Evolutionary conservation across 306 rosid species (phyloP).

Genomic region (Inga leiocalycina): DNA sequence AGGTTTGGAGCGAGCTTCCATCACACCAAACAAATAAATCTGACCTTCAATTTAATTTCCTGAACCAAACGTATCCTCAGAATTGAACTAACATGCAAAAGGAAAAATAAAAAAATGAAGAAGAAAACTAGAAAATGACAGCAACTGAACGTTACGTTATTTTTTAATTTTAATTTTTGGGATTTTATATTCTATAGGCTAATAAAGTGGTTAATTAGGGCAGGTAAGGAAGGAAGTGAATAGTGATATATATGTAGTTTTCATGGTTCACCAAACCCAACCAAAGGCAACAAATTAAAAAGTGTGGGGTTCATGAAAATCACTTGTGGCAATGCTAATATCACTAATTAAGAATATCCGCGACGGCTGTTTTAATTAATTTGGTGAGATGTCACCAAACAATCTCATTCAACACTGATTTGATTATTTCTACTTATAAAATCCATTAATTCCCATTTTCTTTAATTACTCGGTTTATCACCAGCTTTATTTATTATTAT

Average conservation of each 20-base stretch:
- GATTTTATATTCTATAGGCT: background rate
- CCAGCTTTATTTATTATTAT: no score
- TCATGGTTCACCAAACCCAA: slow-evolving; percentile 50
- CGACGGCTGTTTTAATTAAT: slow-evolving; percentile 30
- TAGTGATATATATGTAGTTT: background rate
- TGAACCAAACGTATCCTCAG: background rate
- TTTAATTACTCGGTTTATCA: background rate
- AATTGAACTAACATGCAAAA: background rate
- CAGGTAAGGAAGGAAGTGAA: background rate
- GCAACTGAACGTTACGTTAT: background rate
- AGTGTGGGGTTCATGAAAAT: no score
- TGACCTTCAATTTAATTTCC: background rate
- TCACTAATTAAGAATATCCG: slow-evolving; percentile 41
- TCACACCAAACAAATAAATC: background rate
- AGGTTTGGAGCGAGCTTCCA: background rate
- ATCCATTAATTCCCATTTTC: background rate
- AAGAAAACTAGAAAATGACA: background rate
- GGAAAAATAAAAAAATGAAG: background rate
- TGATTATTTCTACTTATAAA: slow-evolving; percentile 9
- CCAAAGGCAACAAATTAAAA: no score
- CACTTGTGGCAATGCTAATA: slow-evolving; percentile 29
- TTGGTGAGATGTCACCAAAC: slow-evolving; percentile 39
- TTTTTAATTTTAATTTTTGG: background rate
- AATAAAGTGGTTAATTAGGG: background rate
- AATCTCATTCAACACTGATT: slow-evolving; percentile 14